Conservation (phyloP, 1,139 yeast genomes). For the Debaryomyces sp. region DNA sequence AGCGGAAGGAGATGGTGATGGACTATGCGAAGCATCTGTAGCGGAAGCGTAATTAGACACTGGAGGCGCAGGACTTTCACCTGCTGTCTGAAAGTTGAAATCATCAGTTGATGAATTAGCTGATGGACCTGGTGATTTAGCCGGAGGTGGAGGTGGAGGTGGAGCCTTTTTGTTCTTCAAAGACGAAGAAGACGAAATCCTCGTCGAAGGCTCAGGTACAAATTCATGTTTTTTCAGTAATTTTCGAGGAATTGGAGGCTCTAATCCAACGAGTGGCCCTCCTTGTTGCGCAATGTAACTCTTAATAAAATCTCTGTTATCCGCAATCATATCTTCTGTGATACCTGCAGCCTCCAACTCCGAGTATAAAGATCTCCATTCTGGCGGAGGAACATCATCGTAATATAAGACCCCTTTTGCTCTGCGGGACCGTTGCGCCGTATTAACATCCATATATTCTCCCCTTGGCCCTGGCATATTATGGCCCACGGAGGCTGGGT, state of each 20-base stretch:
- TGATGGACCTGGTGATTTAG: slow-evolving; percentile 11
- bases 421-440: slow-evolving; percentile 59
- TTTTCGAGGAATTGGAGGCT: slow-evolving; percentile 80
- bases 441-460: slow-evolving; percentile 47
- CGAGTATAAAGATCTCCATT: slow-evolving; percentile 76
- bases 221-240: slow-evolving; percentile 31
- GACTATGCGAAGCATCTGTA: slow-evolving; percentile 10
- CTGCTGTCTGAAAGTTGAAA: slow-evolving; percentile 1
- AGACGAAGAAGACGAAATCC: slow-evolving; percentile 13
- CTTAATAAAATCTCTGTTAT: slow-evolving; percentile 79
- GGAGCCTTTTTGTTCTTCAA: slow-evolving; percentile 42
- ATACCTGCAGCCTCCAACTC: slow-evolving; percentile 82
- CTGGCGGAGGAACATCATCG: slow-evolving; percentile 82
- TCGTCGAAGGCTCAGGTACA: slow-evolving; percentile 14
- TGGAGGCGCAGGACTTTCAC: background rate
- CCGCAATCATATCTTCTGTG: slow-evolving; percentile 87
- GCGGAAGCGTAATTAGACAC: slow-evolving; percentile 12
- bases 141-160: slow-evolving; percentile 50
- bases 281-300: slow-evolving; percentile 76
- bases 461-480: slow-evolving; percentile 76
- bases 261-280: slow-evolving; percentile 82
- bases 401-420: slow-evolving; percentile 67
- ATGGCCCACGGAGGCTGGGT: slow-evolving; percentile 31
- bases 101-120: slow-evolving; percentile 27
- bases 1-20: slow-evolving; percentile 9